Percentiles rank a stretch among this genome's conserved stretches.
These are phyloP conservation scores for Macrolepiota dolichaula DNA, from an alignment of 768 basidiomycete genomes.

Conservation along the genomic window DNA sequence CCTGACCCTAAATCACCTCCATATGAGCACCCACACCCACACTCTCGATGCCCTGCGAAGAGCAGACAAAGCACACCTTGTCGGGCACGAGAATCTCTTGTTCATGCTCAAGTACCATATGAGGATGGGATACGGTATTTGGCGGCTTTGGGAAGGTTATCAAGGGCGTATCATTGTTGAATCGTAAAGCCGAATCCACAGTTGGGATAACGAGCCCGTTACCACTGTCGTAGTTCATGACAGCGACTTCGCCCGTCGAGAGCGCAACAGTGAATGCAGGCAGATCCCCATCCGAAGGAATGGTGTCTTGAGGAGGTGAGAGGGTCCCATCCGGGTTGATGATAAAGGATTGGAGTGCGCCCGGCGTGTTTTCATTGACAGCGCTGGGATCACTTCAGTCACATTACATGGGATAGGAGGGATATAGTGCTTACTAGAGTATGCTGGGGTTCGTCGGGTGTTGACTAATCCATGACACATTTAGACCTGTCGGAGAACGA, in stretches of 20 bases:
- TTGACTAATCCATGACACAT: constrained; percentile 14
- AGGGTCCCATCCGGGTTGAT: constrained; percentile 43
- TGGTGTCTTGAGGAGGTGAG: constrained; percentile 40
- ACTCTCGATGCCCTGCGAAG: not conserved
- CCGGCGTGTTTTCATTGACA: constrained; percentile 45
- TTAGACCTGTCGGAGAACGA: constrained; percentile 12
- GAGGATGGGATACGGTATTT: constrained; percentile 55
- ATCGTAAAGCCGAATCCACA: constrained; percentile 27
- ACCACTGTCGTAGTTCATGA: constrained; percentile 57
- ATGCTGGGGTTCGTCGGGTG: constrained; percentile 12
- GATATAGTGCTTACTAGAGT: constrained; percentile 47
- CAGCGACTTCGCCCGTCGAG: constrained; percentile 54
- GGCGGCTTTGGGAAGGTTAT: constrained; percentile 51
- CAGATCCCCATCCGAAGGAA: constrained; percentile 43
- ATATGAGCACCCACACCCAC: not conserved
- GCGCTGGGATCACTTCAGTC: constrained; percentile 37
- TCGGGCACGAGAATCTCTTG: constrained; percentile 63
- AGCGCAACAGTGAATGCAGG: constrained; percentile 53
- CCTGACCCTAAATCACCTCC: constrained; percentile 47
- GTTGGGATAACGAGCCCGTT: constrained; percentile 53
- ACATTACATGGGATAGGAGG: constrained; percentile 2
- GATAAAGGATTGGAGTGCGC: constrained; percentile 56
- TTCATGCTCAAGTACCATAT: constrained; percentile 57
- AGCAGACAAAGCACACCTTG: constrained; percentile 37
- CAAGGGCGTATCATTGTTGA: constrained; percentile 32